Percentiles rank a stretch among this genome's conserved stretches.
These are phyloP conservation scores for Neurospora sp. DNA, from an alignment of 495 filamentous ascomycete genomes.

Conservation along the genomic window DNA sequence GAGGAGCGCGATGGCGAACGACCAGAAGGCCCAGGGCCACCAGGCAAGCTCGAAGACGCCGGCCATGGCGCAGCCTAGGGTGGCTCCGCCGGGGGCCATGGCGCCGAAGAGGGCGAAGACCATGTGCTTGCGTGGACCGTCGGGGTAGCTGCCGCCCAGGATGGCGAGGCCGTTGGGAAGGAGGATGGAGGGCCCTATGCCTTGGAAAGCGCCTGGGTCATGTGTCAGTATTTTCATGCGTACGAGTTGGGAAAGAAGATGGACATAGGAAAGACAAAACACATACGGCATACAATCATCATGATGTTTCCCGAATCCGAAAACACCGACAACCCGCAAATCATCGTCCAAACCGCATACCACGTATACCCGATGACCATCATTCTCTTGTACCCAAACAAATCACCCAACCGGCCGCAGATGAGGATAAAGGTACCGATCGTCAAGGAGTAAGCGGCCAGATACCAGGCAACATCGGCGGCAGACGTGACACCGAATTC, in stretches of 20 bases:
- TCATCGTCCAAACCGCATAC: conserved; percentile 49
- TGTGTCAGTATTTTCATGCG: not conserved
- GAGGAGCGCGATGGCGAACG: conserved; percentile 38
- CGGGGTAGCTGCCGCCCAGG: conserved; percentile 41
- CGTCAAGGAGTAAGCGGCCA: conserved; percentile 49
- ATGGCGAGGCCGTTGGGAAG: conserved; percentile 55
- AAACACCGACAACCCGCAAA: conserved; percentile 28
- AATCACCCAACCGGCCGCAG: conserved; percentile 49
- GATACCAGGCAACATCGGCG: conserved; percentile 40
- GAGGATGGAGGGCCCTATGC: conserved; percentile 50
- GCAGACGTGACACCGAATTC: conserved; percentile 14
- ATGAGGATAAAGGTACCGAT: conserved; percentile 58
- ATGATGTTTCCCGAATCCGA: conserved; percentile 32
- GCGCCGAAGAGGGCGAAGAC: conserved; percentile 55
- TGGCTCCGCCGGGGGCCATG: conserved; percentile 44
- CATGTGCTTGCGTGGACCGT: conserved; percentile 50
- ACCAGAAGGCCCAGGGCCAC: conserved; percentile 64
- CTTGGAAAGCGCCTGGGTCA: conserved; percentile 40
- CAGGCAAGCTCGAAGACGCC: conserved; percentile 44
- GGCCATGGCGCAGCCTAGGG: conserved; percentile 41
- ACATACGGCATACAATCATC: conserved; percentile 38
- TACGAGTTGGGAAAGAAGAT: not conserved
- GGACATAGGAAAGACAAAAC: not conserved
- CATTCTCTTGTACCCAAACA: conserved; percentile 48
- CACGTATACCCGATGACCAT: conserved; percentile 47